phyloP scores from a whole-genome alignment of 495 filamentous ascomycete species.

The Penicillium manginii region DNA sequence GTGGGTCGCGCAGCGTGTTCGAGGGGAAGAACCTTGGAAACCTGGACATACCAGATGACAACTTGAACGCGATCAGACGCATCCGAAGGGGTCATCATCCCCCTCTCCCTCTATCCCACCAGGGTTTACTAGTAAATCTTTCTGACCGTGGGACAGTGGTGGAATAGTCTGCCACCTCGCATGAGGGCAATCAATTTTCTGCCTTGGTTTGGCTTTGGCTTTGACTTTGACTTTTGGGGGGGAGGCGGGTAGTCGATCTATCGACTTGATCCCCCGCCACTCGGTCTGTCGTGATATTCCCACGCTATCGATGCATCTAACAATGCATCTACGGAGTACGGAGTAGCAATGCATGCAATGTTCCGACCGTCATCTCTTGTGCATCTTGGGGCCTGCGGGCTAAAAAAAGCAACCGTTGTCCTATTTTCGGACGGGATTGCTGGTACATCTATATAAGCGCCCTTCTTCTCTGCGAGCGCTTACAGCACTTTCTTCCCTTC shows the following conservation, averaged over 20 bases:
- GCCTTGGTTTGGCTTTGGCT: not conserved
- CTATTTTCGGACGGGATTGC: slow-evolving; percentile 14
- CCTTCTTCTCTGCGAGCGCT: not conserved
- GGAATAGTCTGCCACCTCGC: slow-evolving; percentile 27
- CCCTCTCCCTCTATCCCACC: not conserved
- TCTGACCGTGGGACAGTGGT: not conserved
- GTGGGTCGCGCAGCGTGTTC: slow-evolving; percentile 26
- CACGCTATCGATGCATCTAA: slow-evolving; percentile 2
- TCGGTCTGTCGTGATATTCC: slow-evolving; percentile 2
- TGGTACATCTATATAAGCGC: slow-evolving; percentile 4
- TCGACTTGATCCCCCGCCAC: slow-evolving; percentile 12
- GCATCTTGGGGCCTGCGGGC: slow-evolving; percentile 6
- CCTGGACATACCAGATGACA: slow-evolving; percentile 12
- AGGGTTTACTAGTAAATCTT: not conserved
- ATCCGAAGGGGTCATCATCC: slow-evolving; percentile 10
- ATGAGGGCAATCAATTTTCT: slow-evolving; percentile 26
- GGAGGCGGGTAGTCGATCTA: slow-evolving; percentile 15
- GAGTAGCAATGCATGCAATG: slow-evolving; percentile 21
- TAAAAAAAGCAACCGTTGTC: slow-evolving; percentile 21
- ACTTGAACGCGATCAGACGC: slow-evolving; percentile 10
- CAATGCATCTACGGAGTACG: slow-evolving; percentile 1
- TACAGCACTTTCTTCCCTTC: not conserved
- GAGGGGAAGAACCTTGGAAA: slow-evolving; percentile 14
- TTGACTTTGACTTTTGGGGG: not conserved
- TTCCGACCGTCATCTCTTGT: slow-evolving; percentile 11